Percentiles rank a stretch among this genome's conserved stretches.
phyloP scores from a whole-genome alignment of 495 filamentous ascomycete species.

The Xylaria bambusicola region DNA sequence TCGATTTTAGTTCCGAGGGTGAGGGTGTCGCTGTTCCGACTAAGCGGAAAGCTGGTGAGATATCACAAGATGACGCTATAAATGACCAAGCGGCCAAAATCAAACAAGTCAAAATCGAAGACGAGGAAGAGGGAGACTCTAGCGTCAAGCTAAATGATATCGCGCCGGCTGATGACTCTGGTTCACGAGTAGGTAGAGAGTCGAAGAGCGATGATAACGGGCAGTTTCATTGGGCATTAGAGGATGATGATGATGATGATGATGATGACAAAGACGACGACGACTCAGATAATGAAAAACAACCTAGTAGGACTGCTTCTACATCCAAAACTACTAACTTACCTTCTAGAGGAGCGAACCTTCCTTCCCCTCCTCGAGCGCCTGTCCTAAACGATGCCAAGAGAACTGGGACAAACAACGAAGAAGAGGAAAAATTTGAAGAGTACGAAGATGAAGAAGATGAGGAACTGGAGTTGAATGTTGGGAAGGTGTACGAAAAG shows the following conservation, averaged over 20 bases:
- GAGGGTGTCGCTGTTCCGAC: background rate
- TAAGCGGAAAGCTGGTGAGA: constrained; percentile 39
- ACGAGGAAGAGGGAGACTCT: constrained; percentile 34
- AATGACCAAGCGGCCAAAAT: constrained; percentile 41
- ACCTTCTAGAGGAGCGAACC: constrained; percentile 1
- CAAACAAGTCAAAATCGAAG: constrained; percentile 34
- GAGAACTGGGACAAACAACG: background rate
- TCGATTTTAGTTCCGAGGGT: background rate
- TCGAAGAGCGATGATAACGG: constrained; percentile 15
- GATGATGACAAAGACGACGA: constrained; percentile 33
- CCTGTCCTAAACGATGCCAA: background rate
- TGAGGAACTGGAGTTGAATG: constrained; percentile 59
- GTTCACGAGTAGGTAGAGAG: background rate
- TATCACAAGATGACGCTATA: constrained; percentile 38
- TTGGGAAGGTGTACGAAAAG: constrained; percentile 74
- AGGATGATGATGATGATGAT: constrained; percentile 27
- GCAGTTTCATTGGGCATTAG: constrained; percentile 30
- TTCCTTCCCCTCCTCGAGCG: constrained; percentile 10
- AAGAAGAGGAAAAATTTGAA: constrained; percentile 23
- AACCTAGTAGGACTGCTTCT: background rate
- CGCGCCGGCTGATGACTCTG: constrained; percentile 25
- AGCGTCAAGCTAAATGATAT: constrained; percentile 32
- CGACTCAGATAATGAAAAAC: constrained; percentile 23
- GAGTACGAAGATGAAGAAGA: constrained; percentile 39
- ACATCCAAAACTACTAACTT: background rate